phyloP scores from a whole-genome alignment of 495 filamentous ascomycete species.

The Durotheca rogersii region DNA sequence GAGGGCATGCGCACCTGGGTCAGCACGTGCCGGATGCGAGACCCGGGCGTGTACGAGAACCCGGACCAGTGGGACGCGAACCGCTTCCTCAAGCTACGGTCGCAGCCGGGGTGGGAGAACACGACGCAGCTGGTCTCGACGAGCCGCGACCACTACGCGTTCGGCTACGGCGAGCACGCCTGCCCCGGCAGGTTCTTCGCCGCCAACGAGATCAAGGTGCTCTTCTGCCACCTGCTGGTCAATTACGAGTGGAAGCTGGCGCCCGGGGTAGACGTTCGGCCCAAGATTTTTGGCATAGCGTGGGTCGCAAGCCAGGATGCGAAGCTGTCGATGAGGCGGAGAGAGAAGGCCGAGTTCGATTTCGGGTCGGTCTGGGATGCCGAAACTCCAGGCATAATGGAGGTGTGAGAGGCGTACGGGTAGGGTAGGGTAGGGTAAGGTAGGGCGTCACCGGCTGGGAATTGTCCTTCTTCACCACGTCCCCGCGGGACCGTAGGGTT shows the following conservation, averaged over 20 bases:
- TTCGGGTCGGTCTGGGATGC: conserved; percentile 2
- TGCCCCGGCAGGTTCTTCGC: conserved; percentile 50
- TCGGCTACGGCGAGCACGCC: conserved; percentile 42
- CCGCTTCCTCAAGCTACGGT: conserved; percentile 48
- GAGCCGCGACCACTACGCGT: conserved; percentile 39
- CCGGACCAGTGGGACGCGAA: conserved; percentile 48
- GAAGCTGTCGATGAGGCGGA: conserved; percentile 10
- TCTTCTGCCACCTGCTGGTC: conserved; percentile 39
- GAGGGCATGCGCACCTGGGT: conserved; percentile 46
- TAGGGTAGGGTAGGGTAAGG: too few species aligned
- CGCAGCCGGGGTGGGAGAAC: conserved; percentile 43
- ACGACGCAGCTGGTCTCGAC: conserved; percentile 49
- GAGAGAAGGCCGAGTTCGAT: conserved; percentile 12
- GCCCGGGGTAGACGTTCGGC: conserved; percentile 5
- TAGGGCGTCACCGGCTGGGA: too few species aligned
- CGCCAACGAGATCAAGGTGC: conserved; percentile 42
- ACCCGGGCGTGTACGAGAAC: conserved; percentile 46
- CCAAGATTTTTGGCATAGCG: neutral
- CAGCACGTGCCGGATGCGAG: conserved; percentile 35
- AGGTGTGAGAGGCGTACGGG: too few species aligned
- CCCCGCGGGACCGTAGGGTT: too few species aligned
- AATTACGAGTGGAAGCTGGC: conserved; percentile 46
- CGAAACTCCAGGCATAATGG: too few species aligned
- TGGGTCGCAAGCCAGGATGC: neutral
- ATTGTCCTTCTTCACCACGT: too few species aligned